These are phyloP conservation scores for Irpex sp. DNA, from an alignment of 1,284 basidiomycete species.

Conservation along the genomic window DNA sequence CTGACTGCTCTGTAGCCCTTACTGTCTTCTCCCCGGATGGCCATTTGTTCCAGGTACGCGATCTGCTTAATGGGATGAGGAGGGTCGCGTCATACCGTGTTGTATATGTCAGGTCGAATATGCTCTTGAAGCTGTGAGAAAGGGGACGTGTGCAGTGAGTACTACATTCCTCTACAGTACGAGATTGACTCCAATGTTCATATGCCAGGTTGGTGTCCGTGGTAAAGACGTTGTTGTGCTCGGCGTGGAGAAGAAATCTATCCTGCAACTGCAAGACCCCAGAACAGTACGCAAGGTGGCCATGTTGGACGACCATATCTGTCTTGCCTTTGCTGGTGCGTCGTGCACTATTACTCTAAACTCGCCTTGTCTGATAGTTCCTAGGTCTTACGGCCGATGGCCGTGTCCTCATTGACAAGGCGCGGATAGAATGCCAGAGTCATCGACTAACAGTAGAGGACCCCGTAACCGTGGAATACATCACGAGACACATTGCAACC, in stretches of 20 bases:
- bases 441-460: conserved; percentile 98
- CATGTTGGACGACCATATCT: conserved; percentile 98
- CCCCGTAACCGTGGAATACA: conserved; percentile 97
- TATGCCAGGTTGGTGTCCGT: conserved; percentile 82
- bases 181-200: too few relatives aligned
- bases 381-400: conserved; percentile 96
- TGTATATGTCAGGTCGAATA: conserved; percentile 81
- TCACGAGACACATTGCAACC: conserved; percentile 95
- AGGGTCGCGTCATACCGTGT: neutral
- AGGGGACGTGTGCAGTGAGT: conserved; percentile 94
- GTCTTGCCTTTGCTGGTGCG: conserved; percentile 94
- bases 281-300: conserved; percentile 97
- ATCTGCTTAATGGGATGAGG: conserved; percentile 15
- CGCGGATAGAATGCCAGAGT: conserved; percentile 95
- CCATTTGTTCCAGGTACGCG: conserved; percentile 80
- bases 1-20: conserved; percentile 49
- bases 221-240: conserved; percentile 94
- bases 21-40: conserved; percentile 96
- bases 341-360: conserved; percentile 9
- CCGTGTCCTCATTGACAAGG: conserved; percentile 96
- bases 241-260: conserved; percentile 98
- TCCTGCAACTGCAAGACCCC: conserved; percentile 96
- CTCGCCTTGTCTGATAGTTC: conserved; percentile 9
- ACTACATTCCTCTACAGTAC: neutral
- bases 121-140: conserved; percentile 92